Conservation (phyloP, 2,329 filamentous ascomycete species). For the Pseudocercospora musae region DNA sequence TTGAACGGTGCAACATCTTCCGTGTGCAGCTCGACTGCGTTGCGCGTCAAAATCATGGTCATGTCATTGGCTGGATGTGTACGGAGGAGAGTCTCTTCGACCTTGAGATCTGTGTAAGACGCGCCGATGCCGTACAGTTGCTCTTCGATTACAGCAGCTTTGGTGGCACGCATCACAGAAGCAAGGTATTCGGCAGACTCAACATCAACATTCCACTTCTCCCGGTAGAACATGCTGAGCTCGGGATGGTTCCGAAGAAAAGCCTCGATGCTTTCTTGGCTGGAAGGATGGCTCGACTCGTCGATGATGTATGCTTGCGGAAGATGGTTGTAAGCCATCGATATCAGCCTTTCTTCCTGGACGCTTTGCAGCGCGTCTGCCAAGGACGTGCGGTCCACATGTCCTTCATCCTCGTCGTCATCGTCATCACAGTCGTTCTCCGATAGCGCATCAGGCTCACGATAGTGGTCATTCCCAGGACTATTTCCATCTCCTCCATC, state of each 20-base stretch:
- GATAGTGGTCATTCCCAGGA: no score
- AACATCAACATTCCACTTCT: constrained; percentile 32
- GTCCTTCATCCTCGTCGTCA: no score
- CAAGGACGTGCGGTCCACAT: not conserved
- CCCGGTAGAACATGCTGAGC: constrained; percentile 3
- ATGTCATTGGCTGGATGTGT: constrained; percentile 48
- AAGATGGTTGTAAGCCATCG: not conserved
- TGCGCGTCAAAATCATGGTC: constrained; percentile 35
- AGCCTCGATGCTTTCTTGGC: not conserved
- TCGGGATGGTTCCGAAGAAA: not conserved
- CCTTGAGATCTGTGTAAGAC: constrained; percentile 32
- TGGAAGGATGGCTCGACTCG: not conserved
- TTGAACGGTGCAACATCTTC: constrained; percentile 30
- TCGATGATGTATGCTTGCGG: not conserved
- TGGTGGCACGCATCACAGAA: constrained; percentile 11
- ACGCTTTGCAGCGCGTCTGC: not conserved
- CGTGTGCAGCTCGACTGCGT: constrained; percentile 17
- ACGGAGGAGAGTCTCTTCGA: constrained; percentile 47
- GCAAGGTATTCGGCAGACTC: constrained; percentile 26
- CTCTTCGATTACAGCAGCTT: constrained; percentile 7
- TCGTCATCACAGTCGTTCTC: not conserved
- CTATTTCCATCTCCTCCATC: no score
- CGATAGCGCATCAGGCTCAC: not conserved
- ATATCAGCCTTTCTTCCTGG: not conserved
- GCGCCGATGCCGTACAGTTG: not conserved